A percentile compares a stretch with the other conserved stretches of the same genome.
phyloP scores from a whole-genome alignment of 2,329 filamentous ascomycete genomes.

The Pestalotiopsis fici region DNA sequence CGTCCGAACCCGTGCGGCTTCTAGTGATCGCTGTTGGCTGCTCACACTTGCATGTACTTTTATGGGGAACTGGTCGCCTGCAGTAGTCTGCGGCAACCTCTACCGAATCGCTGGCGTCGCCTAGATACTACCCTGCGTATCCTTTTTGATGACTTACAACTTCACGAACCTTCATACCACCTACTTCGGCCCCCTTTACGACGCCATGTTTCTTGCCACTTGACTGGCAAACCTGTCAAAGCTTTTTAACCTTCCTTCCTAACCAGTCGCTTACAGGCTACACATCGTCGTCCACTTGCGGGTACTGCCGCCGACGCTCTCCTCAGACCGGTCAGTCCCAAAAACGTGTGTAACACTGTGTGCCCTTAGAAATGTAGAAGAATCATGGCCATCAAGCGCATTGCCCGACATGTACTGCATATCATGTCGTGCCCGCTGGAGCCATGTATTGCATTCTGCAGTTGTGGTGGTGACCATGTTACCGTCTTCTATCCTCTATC shows the following conservation, averaged over 20 bases:
- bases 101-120: conserved; percentile 21
- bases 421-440: background rate
- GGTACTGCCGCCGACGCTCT: conserved; percentile 48
- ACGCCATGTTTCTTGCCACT: background rate
- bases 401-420: too few relatives aligned
- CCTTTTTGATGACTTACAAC: background rate
- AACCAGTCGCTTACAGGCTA: conserved; percentile 41
- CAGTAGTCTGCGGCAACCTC: conserved; percentile 23
- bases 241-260: background rate
- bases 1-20: conserved; percentile 50
- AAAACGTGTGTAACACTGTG: conserved; percentile 41
- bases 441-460: background rate
- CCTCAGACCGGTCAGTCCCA: conserved; percentile 48
- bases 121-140: background rate
- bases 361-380: background rate
- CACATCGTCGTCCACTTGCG: conserved; percentile 51
- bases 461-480: background rate
- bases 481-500: conserved; percentile 16
- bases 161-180: background rate
- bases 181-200: background rate
- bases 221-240: background rate
- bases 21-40: conserved; percentile 46
- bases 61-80: conserved; percentile 26
- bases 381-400: background rate
- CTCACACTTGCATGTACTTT: conserved; percentile 24